phyloP scores from a whole-genome alignment of 257 asterid species.

The Catharanthus roseus region DNA sequence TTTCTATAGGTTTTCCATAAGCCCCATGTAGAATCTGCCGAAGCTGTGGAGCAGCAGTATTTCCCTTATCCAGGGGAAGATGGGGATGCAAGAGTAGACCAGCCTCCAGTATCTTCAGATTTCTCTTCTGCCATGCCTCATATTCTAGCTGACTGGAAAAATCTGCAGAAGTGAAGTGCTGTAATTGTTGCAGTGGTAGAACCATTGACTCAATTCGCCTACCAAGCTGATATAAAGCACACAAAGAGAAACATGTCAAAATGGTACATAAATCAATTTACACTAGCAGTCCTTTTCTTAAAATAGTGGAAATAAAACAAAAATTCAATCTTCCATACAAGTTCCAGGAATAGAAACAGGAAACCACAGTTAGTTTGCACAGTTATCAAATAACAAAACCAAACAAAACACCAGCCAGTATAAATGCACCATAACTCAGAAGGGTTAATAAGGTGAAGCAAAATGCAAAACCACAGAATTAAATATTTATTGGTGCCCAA shows the following conservation, averaged over 20 bases:
- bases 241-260: conserved; percentile 1
- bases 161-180: conserved; percentile 57
- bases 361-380: not conserved
- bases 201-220: conserved; percentile 64
- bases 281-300: not conserved
- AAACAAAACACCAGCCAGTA: not conserved
- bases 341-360: too few relatives aligned
- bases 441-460: not conserved
- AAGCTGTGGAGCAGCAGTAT: conserved; percentile 45
- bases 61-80: conserved; percentile 52
- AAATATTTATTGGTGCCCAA: too few relatives aligned
- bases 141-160: conserved; percentile 57
- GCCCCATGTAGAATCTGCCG: conserved; percentile 49
- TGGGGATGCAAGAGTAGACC: conserved; percentile 74
- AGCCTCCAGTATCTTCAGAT: conserved; percentile 67
- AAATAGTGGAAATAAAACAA: not conserved
- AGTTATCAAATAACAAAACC: not conserved
- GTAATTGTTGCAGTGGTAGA: conserved; percentile 81
- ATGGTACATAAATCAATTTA: not conserved
- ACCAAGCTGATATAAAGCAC: conserved; percentile 61
- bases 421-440: not conserved
- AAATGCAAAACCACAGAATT: not conserved
- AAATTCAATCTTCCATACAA: not conserved
- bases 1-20: conserved; percentile 54
- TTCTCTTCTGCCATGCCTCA: conserved; percentile 67